Evolutionary conservation across 2,329 filamentous ascomycete species (phyloP), one percentile per base, ranked within the genome.

Genomic region (Pyricularia sp.): DNA sequence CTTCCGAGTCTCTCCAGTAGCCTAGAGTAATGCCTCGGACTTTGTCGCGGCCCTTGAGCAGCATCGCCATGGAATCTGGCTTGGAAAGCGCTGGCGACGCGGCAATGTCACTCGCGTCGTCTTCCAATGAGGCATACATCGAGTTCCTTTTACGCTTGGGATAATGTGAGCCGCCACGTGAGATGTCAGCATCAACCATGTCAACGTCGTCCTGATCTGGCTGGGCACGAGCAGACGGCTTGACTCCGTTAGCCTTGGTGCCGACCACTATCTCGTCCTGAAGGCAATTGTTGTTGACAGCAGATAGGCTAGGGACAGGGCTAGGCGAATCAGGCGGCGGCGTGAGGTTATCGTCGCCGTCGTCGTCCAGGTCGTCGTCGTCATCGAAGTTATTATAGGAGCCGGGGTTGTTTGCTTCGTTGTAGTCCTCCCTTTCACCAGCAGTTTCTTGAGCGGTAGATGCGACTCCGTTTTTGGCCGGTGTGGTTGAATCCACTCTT

Each of bases 1-100:
- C 82, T 3, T 78, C 78, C 0, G 87, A 89, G 66, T 88, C 85
- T 67, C 86, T 81, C 87, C 87, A 90, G 68, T 86, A 84, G 1
- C 87, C 87, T 9, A 90, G 78, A 5, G 83, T 75, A 5, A 86
- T 80, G 4, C 81, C 81, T 71, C 85, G 86, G 26, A 79, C 77
- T 14, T 75, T 76, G 20, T 61, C 66, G 17, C 59, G 50, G 10
- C 30, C 26, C 30, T 65, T 36, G 30, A 31, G 17, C 11, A 63
- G 59, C 25, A 63, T 20, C 25, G 25, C 25, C 59, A 63, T 63
- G 2, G 23, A 5, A 30, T 63, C 59, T 6, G 64, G 17, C 65
- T 36, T 66, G 31, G 33, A 12, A 7, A 63, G 17, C 5, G 66
- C 9, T 17, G 66, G 55, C 66, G 66, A 68, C 3, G 55, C 26